Evolutionary conservation across 2,329 filamentous ascomycete genomes (phyloP), one percentile per base, ranked within the genome.

Genomic region (Penicillium concentricum): DNA sequence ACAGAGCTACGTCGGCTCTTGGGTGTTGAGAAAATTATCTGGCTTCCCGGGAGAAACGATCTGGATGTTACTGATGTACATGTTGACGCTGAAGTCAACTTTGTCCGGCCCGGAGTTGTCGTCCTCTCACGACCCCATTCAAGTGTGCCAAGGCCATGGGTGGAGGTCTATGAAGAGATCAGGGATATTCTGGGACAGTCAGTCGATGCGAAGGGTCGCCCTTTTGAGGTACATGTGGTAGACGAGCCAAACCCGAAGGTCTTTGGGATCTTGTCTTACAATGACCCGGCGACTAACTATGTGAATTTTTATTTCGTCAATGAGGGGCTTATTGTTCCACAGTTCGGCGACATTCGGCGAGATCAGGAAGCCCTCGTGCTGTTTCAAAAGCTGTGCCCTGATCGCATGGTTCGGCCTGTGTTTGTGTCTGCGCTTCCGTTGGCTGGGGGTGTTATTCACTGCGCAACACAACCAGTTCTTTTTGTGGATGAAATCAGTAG

Each of bases 221-320:
- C 34, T 12, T 57, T 71, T 10, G 59, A 63, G 38, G 45, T 70
- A 12, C 55, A 67, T 35, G 52, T 43, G 4, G 47, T 68, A 15
- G 62, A 66, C 4, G 68, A 72, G 56, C 68, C 69, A 8, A 58
- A 60, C 15, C 61, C 62, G 5, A 41, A 37, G 12, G 6, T 24
- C 16, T 20, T 63, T 15, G 52, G 58, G 20, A 6, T 30, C 7
- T 24, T 43, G 42, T 30, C 49, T 0, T 56, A 63, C 20, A 58
- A 61, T 16, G 58, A 68, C 7, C 65, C 69, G 9, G 57, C 61
- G 6, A 63, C 62, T 2, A 65, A 66, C 15, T 71, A 71, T 55
- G 67, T 67, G 24, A 71, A 71, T 44, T 71, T 66, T 28, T 66
- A 66, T 28, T 64, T 71, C 20, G 66, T 67, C n/a, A 72, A 71